Evolutionary conservation across 2,329 filamentous ascomycete genomes (phyloP), one percentile per base, ranked within the genome.

Genomic region (Colletotrichum zoysiae): DNA sequence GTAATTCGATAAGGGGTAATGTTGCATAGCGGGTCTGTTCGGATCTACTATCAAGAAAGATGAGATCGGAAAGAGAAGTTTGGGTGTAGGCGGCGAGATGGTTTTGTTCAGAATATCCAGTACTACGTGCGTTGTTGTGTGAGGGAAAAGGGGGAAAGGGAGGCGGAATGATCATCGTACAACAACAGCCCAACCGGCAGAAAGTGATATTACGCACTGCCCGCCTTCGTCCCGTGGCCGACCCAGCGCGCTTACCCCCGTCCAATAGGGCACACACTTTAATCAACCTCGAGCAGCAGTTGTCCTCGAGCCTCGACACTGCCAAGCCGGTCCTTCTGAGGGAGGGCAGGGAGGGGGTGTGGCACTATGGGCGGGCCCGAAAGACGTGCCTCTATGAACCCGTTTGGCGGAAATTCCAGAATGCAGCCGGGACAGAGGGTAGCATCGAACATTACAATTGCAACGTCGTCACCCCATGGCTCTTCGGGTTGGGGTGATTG

Each of bases 71-170:
- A 51, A 18, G 38, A 35, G 20, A 38, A 42, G n/a, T 71, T 65
- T 71, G 65, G 59, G 63, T 64, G 55, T 50, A 57, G 69, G 65
- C 42, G 55, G 44, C 65, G 58, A 69, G 55, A 59, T 59, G 65
- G 44, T 71, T 71, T 71, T 71, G 69, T 71, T 67, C 38, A 69
- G n/a, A 62, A 51, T 69, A 60, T 71, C 65, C 69, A 71, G 65
- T 38, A 71, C 40, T 58, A 30, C 20, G 55, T 60, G 18, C 23
- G 48, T 55, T 71, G 59, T 71, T 69, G 69, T 64, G 65, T 51
- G 46, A 69, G 55, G 65, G 59, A 71, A 64, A 69, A 42, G 33
- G 35, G 57, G 40, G 55, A 63, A 51, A 63, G 44, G 53, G 61
- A 66, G 55, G 65, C 53, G 48, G 51, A 57, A 40, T 33, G 55